Evolutionary conservation across 2,329 filamentous ascomycete species (phyloP), one percentile per base, ranked within the genome.

Genomic region (Macrophomina pseudophaseolina): DNA sequence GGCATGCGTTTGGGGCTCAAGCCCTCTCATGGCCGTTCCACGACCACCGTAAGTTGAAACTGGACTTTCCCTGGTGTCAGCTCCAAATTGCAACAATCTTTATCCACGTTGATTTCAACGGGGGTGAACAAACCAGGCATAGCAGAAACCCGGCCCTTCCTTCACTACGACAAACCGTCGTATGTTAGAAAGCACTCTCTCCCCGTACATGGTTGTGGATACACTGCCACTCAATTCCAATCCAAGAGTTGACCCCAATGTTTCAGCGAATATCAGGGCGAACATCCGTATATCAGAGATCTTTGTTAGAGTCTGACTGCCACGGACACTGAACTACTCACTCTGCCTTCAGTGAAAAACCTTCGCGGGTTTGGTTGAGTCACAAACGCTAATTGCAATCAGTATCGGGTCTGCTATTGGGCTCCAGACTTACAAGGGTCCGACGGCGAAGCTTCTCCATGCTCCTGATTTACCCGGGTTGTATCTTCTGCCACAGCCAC

Each of bases 31-130:
- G 1, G 71, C 68, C 2, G 79, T 72, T 0, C 78, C 81, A 23
- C 75, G 71, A 1, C 71, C 69, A 4, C 72, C 65, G 60, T 83
- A 83, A 0, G 80, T 83, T 4, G 70, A 73, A 6, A 83, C 78
- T 0, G 77, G 74, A 14, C 81, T 82, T n/a, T 4, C 0, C 28
- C 32, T 30, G 4, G 30, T 32, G 23, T 56, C 18, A 42, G 53
- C 23, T 7, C 23, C 16, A 18, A 18, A n/a, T 11, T 33, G 32
- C 73, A 69, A 8, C 73, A 70, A 40, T 74, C 75, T 1, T 2
- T 2, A 11, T 42, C 68, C 23, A 23, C 3, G 2, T 23, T 23
- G 23, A 23, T 23, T 3, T 23, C 23, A 23, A 23, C 23, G 2
- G 23, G 23, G 23, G 23, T 23, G 23, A 23, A 46, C 52, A 28